These are phyloP conservation scores for Solanum chacoense DNA, from an alignment of 305 asterid genomes.

Conservation along the genomic window DNA sequence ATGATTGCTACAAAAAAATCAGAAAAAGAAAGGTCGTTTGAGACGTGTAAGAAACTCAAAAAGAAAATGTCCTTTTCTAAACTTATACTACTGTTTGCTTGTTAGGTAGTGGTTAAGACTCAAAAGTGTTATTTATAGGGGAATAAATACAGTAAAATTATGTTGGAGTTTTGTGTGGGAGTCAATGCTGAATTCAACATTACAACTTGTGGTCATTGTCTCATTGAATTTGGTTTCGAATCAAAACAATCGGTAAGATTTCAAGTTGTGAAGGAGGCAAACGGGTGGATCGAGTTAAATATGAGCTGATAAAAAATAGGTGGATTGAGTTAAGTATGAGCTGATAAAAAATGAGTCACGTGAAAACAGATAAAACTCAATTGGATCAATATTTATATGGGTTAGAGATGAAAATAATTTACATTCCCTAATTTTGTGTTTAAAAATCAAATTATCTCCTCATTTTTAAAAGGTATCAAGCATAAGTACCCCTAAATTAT, in stretches of 20 bases:
- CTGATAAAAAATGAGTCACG: no score
- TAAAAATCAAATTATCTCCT: neutral
- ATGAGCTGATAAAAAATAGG: neutral
- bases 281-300: neutral
- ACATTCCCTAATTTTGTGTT: neutral
- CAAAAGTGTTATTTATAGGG: neutral
- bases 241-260: neutral
- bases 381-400: no score
- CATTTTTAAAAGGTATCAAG: no score
- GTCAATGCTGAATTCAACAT: neutral
- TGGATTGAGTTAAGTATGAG: no score
- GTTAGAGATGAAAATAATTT: no score
- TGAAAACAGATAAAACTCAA: no score
- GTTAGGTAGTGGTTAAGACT: neutral
- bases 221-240: neutral
- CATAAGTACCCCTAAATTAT: no score
- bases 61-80: neutral
- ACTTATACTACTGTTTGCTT: neutral
- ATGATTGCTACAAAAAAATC: neutral
- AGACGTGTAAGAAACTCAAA: conserved; percentile 17
- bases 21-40: neutral
- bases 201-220: neutral
- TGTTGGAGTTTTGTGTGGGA: neutral
- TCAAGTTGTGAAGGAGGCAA: neutral
- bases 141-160: neutral